Evolutionary conservation across 352 stramenopile genomes (phyloP), one percentile per base, ranked within the genome.

Genomic region (Phytophthora sp.): DNA sequence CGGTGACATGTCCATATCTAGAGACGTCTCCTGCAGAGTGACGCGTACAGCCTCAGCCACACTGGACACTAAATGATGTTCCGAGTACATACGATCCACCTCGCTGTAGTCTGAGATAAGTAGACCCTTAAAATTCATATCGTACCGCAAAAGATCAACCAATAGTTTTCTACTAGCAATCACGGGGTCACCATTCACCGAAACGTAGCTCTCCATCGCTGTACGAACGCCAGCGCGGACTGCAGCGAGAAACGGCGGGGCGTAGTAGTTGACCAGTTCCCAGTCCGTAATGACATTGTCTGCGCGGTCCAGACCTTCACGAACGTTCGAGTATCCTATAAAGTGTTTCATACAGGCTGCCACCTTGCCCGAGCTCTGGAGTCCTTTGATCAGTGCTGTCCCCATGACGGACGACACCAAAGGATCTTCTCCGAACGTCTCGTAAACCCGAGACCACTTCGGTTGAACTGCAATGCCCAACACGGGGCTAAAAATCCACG

Each of bases 361-460:
- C 42, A 84, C 77, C 3, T 78, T 63, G 0, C 77, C 79, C 2
- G 76, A 77, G 38, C 69, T 79, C 68, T 98, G 91, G 54, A 98
- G 87, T 20, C 92, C 92, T 33, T 77, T 54, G 38, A 97, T 90
- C 66, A 95, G 81, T 18, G 74, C 63, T 1, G 63, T 57, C 2
- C 78, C 89, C 82, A 98, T 91, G 33, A 76, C 52, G 0, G 83
- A 86, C 3, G 84, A 86, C 7, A 97, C 2, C 24, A 77, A 47
- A n/a, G 90, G 89, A 69, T 97, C 91, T 71, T 98, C 91, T 23
- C 94, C 94, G 71, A 98, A 98, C 3, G 92, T 98, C 70, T 98
- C 93, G 63, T 93, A 98, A n/a, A 96, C 79, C 4, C 94, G 83
- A 23, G 87, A 72, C 92, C 93, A 98, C 53, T 88, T 82, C 1